Base-by-base conservation (phyloP, 2,329 filamentous ascomycete species). In the Knoxdaviesia proteae region DNA sequence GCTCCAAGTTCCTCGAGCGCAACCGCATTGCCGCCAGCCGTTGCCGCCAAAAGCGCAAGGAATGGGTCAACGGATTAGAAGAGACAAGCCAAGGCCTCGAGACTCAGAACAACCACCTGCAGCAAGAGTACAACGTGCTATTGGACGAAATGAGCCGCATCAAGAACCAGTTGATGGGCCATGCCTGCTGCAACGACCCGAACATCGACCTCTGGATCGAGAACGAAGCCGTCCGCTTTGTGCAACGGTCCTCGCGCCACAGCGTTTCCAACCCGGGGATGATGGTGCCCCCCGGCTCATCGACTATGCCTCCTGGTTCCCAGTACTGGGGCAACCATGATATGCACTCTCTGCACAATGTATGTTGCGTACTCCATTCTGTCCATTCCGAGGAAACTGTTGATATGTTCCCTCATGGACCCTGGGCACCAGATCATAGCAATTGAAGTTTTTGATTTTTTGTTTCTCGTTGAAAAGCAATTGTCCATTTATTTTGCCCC, bases 11-110 rank as follows among this genome's bases (percentile, higher is more conserved):
- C 49, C 64, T 83, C 0, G 75, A 81, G 56, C 71, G 79, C 46
- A 86, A 86, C 54, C 68, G 80, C 7, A 61, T 80, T 3, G 80
- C 80, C 0, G 80, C 80, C 1, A 79, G 74, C 54, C 84, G 83
- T 53, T 84, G 79, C 52, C 71, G 80, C 4, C 70, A 78, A 51
- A 82, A 81, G 57, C 71, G 71, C 51, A 74, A 71, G 56, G 58
- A 63, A 49, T 70, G 64, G 61, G 62, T 68, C 29, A 56, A 56
- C 8, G 61, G 64, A n/a, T 52, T 72, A 29, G 65, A 72, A 46
- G 61, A 64, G 42, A 60, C 58, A 5, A 64, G 63, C 44, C 48
- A 54, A 7, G 57, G 52, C 0, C 49, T 72, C 38, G 68, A 72
- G 51, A 51, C 49, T 5, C 57, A 62, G 36, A 59, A 71, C 49